A percentile compares a stretch with the other conserved stretches of the same genome.
These are phyloP conservation scores for Naganishia albida DNA, from an alignment of 1,284 basidiomycete species.

Conservation along the genomic window DNA sequence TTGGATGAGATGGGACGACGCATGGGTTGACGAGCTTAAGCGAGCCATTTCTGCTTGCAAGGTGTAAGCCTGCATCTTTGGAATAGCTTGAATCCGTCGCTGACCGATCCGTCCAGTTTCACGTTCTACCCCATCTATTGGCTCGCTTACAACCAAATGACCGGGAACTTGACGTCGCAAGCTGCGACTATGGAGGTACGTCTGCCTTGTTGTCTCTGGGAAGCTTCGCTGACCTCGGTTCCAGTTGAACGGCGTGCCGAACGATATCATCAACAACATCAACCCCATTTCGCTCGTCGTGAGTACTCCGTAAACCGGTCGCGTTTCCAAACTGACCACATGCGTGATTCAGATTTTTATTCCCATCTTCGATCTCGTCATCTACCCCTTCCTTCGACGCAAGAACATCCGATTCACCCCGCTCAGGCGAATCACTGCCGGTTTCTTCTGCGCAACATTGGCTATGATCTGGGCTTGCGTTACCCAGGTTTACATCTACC, in stretches of 20 bases:
- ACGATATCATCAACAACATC: slow-evolving; percentile 57
- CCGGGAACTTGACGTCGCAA: slow-evolving; percentile 34
- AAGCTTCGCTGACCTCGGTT: slow-evolving; percentile 41
- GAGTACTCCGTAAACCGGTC: slow-evolving; percentile 42
- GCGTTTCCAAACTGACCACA: too few relatives aligned
- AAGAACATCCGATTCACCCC: slow-evolving; percentile 68
- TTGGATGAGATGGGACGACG: slow-evolving; percentile 58
- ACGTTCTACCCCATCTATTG: slow-evolving; percentile 34
- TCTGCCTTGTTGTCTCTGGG: neutral
- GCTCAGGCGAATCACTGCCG: slow-evolving; percentile 71
- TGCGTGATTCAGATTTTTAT: slow-evolving; percentile 53
- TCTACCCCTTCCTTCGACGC: slow-evolving; percentile 44
- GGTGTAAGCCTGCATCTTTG: slow-evolving; percentile 43
- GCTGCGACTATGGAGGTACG: slow-evolving; percentile 59
- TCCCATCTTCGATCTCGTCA: slow-evolving; percentile 52
- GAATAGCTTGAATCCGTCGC: slow-evolving; percentile 44
- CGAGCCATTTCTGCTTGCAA: slow-evolving; percentile 56
- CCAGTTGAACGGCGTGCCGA: slow-evolving; percentile 57
- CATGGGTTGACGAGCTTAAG: slow-evolving; percentile 57
- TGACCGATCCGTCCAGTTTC: slow-evolving; percentile 57
- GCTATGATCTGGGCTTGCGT: slow-evolving; percentile 55
- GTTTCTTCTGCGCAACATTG: slow-evolving; percentile 58
- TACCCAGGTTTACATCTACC: slow-evolving; percentile 57
- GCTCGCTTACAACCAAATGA: slow-evolving; percentile 35
- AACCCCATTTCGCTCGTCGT: slow-evolving; percentile 57